phyloP scores from a whole-genome alignment of 83 land plant species.

The Isoetes engelmannii region DNA sequence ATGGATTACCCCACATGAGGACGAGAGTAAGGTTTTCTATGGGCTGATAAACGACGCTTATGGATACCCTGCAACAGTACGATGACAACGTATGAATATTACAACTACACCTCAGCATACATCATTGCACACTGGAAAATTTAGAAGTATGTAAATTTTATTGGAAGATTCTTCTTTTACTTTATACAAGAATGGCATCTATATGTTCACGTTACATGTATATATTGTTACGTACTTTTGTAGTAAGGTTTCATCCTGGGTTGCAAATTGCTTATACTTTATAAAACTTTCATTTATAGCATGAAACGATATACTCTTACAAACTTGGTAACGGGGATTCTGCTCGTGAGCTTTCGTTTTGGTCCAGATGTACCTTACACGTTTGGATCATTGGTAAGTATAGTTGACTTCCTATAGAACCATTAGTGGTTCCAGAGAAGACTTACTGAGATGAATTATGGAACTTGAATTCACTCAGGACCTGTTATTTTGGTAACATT shows the following conservation, averaged over 20 bases:
- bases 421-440: too few relatives aligned
- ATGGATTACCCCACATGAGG: conserved; percentile 61
- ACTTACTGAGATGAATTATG: too few relatives aligned
- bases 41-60: conserved; percentile 32
- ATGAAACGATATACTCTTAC: conserved; percentile 63
- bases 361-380: conserved; percentile 62
- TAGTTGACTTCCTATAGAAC: too few relatives aligned
- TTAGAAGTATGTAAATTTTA: conserved; percentile 45
- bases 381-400: conserved; percentile 75
- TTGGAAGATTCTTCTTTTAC: too few relatives aligned
- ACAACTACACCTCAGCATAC: conserved; percentile 61
- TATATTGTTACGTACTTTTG: background rate
- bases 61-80: conserved; percentile 37
- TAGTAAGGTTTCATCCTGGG: too few relatives aligned
- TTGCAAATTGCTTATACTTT: too few relatives aligned
- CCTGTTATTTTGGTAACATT: too few relatives aligned
- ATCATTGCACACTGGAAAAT: conserved; percentile 52
- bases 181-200: too few relatives aligned
- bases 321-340: conserved; percentile 58
- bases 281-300: conserved; percentile 33
- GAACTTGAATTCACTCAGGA: too few relatives aligned
- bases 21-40: conserved; percentile 42
- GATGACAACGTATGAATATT: conserved; percentile 52
- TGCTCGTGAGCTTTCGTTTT: conserved; percentile 64
- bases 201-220: too few relatives aligned